Evolutionary conservation across 1,284 basidiomycete species (phyloP), one percentile per base, ranked within the genome.

Genomic region (Cystobasidium slooffiae): DNA sequence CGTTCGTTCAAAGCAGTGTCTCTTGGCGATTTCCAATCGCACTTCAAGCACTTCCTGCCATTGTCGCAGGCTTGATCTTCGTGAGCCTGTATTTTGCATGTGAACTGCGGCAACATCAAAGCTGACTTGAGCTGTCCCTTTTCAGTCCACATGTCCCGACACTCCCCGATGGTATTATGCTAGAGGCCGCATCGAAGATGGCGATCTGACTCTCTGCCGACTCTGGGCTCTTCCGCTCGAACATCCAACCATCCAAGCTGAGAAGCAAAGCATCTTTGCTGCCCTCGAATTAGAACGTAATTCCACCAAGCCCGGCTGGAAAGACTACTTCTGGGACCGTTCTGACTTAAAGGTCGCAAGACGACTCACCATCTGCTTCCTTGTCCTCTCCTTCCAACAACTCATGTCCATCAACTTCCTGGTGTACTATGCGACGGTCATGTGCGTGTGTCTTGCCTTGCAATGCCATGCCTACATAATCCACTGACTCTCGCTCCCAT

Each of bases 141-240:
- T 44, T 6, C 49, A 68, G 65, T 68, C 31, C 14, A 56, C 61
- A 7, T 72, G 69, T 39, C 69, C 69, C 6, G 69, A 72, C 47
- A 65, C 69, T 22, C 69, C 69, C 47, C 41, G 69, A 9, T 72
- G 69, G 69, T 72, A 72, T 44, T 72, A 72, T 44, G 69, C 62
- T 6, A 46, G 18, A 4, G 61, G 61, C 20, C 18, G 69, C 9
- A 22, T 31, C n/a, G 69, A 65, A 20, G 59, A 65, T n/a, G 69
- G 69, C 46, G 69, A 72, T 49, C 43, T 39, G 31, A 66, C 62
- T 7, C 39, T 72, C 18, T 51, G 44, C 5, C 61, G 62, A 4
- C 39, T 72, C 6, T 72, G 43, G 43, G 69, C 24, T 16, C 44
- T 41, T 9, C 41, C 59, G 3, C 18, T 72, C n/a, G 24, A 20